These are phyloP conservation scores for Geoglossum glabrum DNA, from an alignment of 495 filamentous ascomycete genomes.

Conservation along the genomic window DNA sequence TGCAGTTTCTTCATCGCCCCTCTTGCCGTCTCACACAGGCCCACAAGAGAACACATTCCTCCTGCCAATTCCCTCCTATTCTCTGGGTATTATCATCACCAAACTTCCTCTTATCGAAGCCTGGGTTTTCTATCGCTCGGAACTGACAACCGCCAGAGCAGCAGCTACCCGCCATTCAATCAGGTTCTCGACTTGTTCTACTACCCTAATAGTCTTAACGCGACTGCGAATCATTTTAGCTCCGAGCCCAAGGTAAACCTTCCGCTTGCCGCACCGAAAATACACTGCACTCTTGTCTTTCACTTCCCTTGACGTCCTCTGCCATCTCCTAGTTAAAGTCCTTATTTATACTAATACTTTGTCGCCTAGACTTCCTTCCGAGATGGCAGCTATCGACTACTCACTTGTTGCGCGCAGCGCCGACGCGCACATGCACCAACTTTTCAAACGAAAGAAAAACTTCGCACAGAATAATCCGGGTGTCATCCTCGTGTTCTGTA, in stretches of 20 bases:
- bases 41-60: neutral
- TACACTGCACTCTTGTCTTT: neutral
- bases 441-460: slow-evolving; percentile 23
- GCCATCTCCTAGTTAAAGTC: neutral
- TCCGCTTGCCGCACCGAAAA: neutral
- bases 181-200: neutral
- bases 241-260: too few relatives aligned
- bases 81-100: neutral
- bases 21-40: neutral
- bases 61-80: neutral
- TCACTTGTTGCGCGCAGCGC: neutral
- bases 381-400: neutral
- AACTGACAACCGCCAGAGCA: neutral
- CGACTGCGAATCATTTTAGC: neutral
- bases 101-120: too few relatives aligned
- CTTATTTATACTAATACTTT: neutral
- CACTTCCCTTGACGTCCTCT: neutral
- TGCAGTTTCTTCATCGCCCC: neutral
- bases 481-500: slow-evolving; percentile 33
- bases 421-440: slow-evolving; percentile 3
- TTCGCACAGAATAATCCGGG: slow-evolving; percentile 30
- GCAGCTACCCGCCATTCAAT: neutral
- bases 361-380: neutral
- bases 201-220: neutral
- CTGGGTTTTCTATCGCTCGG: neutral